A percentile compares a stretch with the other conserved stretches of the same genome.
These are phyloP conservation scores for Podila epigama DNA, from an alignment of 192 early-diverging fungal genomes.

Conservation along the genomic window DNA sequence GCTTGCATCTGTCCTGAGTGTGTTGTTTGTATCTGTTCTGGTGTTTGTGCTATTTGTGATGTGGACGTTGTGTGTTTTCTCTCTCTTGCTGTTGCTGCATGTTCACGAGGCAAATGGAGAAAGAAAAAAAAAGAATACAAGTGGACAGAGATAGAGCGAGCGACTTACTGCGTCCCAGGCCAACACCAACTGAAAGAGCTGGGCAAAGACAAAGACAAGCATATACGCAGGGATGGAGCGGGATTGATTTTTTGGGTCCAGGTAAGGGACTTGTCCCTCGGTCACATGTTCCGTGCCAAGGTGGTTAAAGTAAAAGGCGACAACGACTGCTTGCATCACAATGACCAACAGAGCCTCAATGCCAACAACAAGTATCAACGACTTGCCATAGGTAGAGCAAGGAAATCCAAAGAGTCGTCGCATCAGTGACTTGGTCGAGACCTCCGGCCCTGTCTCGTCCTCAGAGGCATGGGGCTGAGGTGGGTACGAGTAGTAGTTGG, in stretches of 20 bases:
- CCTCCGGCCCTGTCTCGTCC: neutral
- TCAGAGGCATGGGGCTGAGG: constrained; percentile 6
- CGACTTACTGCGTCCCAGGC: constrained; percentile 73
- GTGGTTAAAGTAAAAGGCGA: constrained; percentile 19
- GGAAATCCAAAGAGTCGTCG: constrained; percentile 18
- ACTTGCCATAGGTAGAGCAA: constrained; percentile 31
- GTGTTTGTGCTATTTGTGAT: too few relatives aligned
- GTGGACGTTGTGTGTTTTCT: too few relatives aligned
- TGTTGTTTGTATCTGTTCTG: too few relatives aligned
- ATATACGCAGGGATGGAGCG: constrained; percentile 70
- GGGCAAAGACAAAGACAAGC: constrained; percentile 75
- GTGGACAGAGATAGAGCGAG: neutral
- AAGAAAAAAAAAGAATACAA: neutral
- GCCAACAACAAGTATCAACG: constrained; percentile 12
- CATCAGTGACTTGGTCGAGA: constrained; percentile 1
- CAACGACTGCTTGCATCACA: constrained; percentile 35
- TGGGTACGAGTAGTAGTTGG: constrained; percentile 30
- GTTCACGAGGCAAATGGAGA: too few relatives aligned
- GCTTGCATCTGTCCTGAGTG: too few relatives aligned
- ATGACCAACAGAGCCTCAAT: constrained; percentile 41
- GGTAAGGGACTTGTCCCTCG: neutral
- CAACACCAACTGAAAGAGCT: constrained; percentile 72
- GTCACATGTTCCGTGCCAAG: neutral
- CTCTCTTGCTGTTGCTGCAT: too few relatives aligned
- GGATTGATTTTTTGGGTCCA: constrained; percentile 24